Evolutionary conservation across 768 basidiomycete genomes (phyloP), one percentile per base, ranked within the genome.

Genomic region (Saitozyma podzolica): DNA sequence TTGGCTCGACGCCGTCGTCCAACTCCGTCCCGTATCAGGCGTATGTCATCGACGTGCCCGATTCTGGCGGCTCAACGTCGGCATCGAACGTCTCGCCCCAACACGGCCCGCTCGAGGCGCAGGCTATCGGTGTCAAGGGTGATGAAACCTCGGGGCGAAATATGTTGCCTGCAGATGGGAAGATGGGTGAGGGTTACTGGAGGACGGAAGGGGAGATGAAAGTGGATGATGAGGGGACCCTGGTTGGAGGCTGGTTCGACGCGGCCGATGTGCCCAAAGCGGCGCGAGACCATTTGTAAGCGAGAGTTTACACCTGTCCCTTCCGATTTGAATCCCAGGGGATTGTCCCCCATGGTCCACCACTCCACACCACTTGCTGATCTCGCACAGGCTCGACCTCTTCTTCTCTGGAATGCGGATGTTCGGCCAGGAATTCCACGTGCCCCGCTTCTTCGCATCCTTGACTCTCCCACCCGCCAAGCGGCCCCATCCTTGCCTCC

Each of bases 211-310:
- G 29, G 29, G 29, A 29, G 29, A 29, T 29, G 29, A 29, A 29
- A 29, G 29, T 29, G 2, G 29, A 29, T 5, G 29, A 29, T 29
- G 29, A 29, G 29, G 29, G 29, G 29, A 29, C 55, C 8, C n/a
- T 75, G 42, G 69, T 75, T 0, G 74, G 74, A 29, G 74, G 74
- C 5, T 75, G 74, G 74, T 75, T 72, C 48, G 74, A 75, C 54
- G 74, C 71, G 13, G 62, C 67, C 11, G 74, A 75, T 63, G 58
- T 75, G 41, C 74, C 74, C 0, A 66, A 67, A 40, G 65, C 72
- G 19, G 74, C 74, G 4, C 58, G 74, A 39, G 72, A 76, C 61
- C 74, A 76, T 53, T 41, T 76, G 72, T 73, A 45, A 66, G 74
- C 64, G 14, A 40, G 43, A 14, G 20, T n/a, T 48, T 8, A 49